Evolutionary conservation across 495 filamentous ascomycete genomes (phyloP).

Genomic region (Hypoxylon rickii): DNA sequence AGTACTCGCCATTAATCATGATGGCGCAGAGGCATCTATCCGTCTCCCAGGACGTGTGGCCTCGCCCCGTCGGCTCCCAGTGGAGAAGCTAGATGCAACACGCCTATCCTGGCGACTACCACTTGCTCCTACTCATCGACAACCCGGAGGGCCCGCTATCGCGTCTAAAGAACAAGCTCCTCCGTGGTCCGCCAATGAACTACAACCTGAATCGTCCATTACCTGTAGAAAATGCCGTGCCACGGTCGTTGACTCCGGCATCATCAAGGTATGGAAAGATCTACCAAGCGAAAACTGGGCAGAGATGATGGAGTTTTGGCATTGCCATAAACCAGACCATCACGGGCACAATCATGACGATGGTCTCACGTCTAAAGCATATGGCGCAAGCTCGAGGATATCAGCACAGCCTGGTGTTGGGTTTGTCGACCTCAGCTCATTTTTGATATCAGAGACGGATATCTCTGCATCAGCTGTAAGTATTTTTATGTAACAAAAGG

Average conservation of each 20-base stretch:
- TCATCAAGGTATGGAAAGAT: constrained; percentile 79
- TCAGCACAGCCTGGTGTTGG: constrained; percentile 65
- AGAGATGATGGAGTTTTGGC: constrained; percentile 99
- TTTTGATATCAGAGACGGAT: constrained; percentile 69
- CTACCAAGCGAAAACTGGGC: constrained; percentile 97
- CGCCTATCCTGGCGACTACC: constrained; percentile 75
- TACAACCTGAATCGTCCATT: constrained; percentile 60
- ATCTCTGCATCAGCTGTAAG: constrained; percentile 22
- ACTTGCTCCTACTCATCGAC: constrained; percentile 33
- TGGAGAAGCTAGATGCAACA: constrained; percentile 40
- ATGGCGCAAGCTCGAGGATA: constrained; percentile 73
- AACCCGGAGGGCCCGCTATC: neutral
- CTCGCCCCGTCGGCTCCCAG: constrained; percentile 42
- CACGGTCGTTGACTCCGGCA: constrained; percentile 48
- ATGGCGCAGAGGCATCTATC: constrained; percentile 59
- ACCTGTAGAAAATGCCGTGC: constrained; percentile 65
- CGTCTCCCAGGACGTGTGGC: constrained; percentile 67
- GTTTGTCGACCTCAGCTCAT: constrained; percentile 78
- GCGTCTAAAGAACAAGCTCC: constrained; percentile 34
- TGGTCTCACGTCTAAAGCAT: constrained; percentile 65
- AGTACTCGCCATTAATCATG: constrained; percentile 58
- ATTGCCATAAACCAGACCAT: constrained; percentile 88
- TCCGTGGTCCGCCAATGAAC: constrained; percentile 75
- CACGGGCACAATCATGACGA: constrained; percentile 49
- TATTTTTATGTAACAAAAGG: constrained; percentile 18